Percentiles rank a stretch among this genome's conserved stretches.
Conservation (phyloP, 345 rosid species). For the Citrus unshiu region DNA sequence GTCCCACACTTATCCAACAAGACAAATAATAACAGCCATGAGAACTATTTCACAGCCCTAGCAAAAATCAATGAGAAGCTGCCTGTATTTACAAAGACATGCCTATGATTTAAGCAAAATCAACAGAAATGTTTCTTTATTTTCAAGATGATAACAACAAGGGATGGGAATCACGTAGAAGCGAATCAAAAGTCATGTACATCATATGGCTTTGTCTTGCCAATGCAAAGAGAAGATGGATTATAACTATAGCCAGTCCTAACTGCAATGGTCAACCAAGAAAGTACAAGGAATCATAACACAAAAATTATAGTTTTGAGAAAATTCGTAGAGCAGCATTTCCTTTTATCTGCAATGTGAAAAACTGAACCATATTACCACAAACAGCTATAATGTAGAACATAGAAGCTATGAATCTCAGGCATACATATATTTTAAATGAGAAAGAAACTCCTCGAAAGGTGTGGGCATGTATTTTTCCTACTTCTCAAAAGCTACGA, state of each 20-base stretch:
- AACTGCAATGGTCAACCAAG: not conserved
- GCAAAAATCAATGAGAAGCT: slow-evolving; percentile 2
- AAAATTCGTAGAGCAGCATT: not conserved
- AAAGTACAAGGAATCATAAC: not conserved
- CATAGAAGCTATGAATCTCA: not conserved
- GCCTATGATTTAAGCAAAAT: not conserved
- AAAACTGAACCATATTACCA: not conserved
- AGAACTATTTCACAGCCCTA: not conserved
- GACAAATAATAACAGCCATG: not conserved
- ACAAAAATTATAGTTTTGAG: not conserved
- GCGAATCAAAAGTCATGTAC: not conserved
- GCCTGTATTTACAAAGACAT: not conserved
- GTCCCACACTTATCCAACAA: not conserved
- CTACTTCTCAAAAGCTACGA: not conserved
- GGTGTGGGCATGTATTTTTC: not conserved
- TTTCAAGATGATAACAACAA: not conserved
- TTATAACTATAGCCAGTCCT: not conserved
- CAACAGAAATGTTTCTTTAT: not conserved
- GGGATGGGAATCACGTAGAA: not conserved
- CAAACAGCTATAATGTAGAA: not conserved
- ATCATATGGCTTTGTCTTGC: not conserved
- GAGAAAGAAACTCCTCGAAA: not conserved
- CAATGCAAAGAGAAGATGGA: not conserved
- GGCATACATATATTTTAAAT: not conserved
- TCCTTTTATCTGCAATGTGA: not conserved